Evolutionary conservation across 345 rosid genomes (phyloP).

Genomic region (Arabidopsis suecica): DNA sequence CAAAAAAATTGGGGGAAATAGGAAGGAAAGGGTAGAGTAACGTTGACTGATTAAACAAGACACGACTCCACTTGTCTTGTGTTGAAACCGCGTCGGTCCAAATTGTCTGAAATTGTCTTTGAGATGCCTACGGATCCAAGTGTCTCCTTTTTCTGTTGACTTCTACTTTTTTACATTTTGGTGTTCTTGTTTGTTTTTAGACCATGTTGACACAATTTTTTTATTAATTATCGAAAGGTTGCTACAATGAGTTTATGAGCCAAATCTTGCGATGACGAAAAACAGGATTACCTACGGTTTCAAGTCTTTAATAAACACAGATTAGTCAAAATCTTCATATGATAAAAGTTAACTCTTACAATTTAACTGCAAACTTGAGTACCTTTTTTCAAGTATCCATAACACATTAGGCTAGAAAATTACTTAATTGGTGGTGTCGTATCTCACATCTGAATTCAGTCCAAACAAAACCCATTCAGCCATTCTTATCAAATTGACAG

Average conservation of each 20-base stretch:
- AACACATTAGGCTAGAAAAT: too few relatives aligned
- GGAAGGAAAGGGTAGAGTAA: constrained; percentile 16
- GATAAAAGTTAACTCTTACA: too few relatives aligned
- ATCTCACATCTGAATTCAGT: too few relatives aligned
- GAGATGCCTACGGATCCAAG: not conserved
- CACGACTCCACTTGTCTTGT: not conserved
- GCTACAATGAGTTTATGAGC: not conserved
- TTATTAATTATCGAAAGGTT: not conserved
- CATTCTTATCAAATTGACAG: too few relatives aligned
- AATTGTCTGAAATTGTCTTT: constrained; percentile 16
- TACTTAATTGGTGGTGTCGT: too few relatives aligned
- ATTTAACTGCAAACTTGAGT: too few relatives aligned
- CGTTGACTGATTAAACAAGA: constrained; percentile 28
- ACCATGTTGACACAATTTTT: too few relatives aligned
- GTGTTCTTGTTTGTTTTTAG: too few relatives aligned
- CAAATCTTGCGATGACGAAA: not conserved
- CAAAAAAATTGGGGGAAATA: not conserved
- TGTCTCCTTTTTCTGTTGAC: not conserved
- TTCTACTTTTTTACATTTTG: not conserved
- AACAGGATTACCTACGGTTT: not conserved
- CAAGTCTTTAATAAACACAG: not conserved
- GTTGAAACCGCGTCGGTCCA: constrained; percentile 22
- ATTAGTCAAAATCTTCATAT: not conserved
- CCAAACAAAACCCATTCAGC: too few relatives aligned
- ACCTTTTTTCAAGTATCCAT: too few relatives aligned